Percentiles rank a stretch among this genome's conserved stretches.
These are phyloP conservation scores for Lachancea waltii DNA, from an alignment of 805 yeast genomes.

Conservation along the genomic window DNA sequence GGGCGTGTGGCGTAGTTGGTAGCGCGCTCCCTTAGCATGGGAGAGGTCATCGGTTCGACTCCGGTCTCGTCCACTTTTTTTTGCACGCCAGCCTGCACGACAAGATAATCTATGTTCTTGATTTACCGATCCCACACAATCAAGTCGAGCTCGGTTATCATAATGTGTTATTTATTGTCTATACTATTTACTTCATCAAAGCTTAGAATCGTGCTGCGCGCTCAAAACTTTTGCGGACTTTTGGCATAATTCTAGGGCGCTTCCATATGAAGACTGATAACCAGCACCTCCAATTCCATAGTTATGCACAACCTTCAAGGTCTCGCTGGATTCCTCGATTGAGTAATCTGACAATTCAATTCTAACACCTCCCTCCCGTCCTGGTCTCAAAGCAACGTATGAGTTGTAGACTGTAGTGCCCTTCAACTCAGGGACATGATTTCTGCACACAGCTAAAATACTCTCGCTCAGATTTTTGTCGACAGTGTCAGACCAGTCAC, in stretches of 20 bases:
- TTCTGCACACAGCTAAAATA: constrained; percentile 39
- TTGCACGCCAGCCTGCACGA: constrained; percentile 2
- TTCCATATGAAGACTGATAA: constrained; percentile 65
- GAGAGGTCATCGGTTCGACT: constrained; percentile 71
- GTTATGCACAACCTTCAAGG: constrained; percentile 44
- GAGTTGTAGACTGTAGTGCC: constrained; percentile 16
- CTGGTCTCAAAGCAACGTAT: constrained; percentile 56
- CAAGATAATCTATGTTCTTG: not conserved
- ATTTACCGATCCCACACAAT: not conserved
- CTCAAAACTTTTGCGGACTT: constrained; percentile 29
- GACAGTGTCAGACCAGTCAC: constrained; percentile 31
- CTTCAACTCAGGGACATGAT: constrained; percentile 23
- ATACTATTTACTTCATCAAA: not conserved
- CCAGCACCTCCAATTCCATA: constrained; percentile 77
- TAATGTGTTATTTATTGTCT: not conserved
- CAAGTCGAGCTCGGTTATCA: not conserved
- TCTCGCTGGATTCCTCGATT: constrained; percentile 5
- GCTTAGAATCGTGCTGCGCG: constrained; percentile 13
- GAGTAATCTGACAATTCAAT: constrained; percentile 37
- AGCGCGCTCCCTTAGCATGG: constrained; percentile 73
- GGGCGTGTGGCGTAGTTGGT: constrained; percentile 78
- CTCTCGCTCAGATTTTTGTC: constrained; percentile 44
- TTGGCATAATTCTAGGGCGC: constrained; percentile 42
- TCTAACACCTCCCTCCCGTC: constrained; percentile 52
- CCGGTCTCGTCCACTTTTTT: constrained; percentile 58